A percentile compares a stretch with the other conserved stretches of the same genome.
Evolutionary conservation across 352 stramenopile genomes (phyloP).

Genomic region (Phytophthora pistaciae): DNA sequence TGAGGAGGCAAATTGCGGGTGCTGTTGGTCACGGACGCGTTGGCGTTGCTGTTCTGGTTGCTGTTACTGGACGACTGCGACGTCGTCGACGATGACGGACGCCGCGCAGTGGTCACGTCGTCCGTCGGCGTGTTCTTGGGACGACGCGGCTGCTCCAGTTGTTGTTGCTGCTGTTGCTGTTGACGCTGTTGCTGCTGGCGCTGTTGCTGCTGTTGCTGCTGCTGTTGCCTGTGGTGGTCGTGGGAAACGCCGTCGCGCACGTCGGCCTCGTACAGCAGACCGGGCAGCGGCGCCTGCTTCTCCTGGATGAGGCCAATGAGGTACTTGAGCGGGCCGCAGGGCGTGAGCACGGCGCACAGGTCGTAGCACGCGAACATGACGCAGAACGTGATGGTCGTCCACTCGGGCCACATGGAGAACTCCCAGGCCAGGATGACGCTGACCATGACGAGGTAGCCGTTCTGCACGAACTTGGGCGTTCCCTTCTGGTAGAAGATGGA

Average conservation of each 20-base stretch:
- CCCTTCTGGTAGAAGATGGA: conserved; percentile 93
- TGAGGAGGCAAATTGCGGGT: conserved; percentile 18
- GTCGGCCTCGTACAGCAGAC: conserved; percentile 97
- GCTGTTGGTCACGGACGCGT: conserved; percentile 31
- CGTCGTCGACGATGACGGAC: conserved; percentile 48
- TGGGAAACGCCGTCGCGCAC: conserved; percentile 80
- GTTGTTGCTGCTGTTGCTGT: conserved; percentile 28
- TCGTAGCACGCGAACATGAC: conserved; percentile 98
- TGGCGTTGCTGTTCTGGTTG: conserved; percentile 33
- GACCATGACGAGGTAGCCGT: conserved; percentile 95
- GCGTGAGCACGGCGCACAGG: conserved; percentile 97
- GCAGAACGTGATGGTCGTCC: conserved; percentile 92
- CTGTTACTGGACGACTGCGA: conserved; percentile 47
- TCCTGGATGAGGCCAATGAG: conserved; percentile 94
- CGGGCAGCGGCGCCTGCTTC: conserved; percentile 90
- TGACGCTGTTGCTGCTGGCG: conserved; percentile 10
- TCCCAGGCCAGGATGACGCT: conserved; percentile 98
- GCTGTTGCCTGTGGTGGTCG: conserved; percentile 39
- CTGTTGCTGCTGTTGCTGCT: conserved; percentile 23
- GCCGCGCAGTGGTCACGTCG: conserved; percentile 11
- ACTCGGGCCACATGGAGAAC: conserved; percentile 97
- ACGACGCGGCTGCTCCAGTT: conserved; percentile 16
- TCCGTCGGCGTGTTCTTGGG: conserved; percentile 31
- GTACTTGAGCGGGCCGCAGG: conserved; percentile 96
- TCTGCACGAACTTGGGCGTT: conserved; percentile 88